Conservation (phyloP, 2,329 filamentous ascomycete genomes). For the Apiospora kogelbergensis region DNA sequence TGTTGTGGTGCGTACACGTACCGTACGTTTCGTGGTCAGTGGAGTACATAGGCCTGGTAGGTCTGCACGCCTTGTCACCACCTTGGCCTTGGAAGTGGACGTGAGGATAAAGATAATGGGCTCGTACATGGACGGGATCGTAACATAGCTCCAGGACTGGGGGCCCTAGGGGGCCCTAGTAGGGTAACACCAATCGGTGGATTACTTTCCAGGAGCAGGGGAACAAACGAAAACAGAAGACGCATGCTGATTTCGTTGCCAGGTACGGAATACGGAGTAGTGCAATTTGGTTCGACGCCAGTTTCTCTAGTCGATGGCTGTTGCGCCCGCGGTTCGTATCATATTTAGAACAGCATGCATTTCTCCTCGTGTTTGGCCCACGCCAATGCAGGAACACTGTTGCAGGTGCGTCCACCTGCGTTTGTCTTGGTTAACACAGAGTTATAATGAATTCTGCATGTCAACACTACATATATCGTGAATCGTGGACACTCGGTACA, state of each 20-base stretch:
- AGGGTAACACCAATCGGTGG: constrained; percentile 4
- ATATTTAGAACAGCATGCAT: neutral
- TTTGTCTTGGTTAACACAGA: neutral
- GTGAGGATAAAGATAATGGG: neutral
- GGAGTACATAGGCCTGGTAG: neutral
- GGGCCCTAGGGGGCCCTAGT: neutral
- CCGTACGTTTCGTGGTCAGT: neutral
- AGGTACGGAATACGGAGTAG: neutral
- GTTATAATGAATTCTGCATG: neutral
- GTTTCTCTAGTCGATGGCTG: neutral
- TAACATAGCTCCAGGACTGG: neutral
- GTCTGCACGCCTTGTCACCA: neutral
- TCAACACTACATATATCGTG: neutral
- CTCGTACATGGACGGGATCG: neutral
- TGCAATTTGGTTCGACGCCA: neutral
- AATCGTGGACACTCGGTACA: neutral
- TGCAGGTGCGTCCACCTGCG: neutral
- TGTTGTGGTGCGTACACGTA: neutral
- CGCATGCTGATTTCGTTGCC: neutral
- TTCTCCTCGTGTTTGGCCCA: neutral
- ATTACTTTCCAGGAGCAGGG: neutral
- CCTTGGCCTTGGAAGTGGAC: neutral
- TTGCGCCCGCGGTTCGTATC: neutral
- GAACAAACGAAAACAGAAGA: neutral
- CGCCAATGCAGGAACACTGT: neutral